phyloP scores from a whole-genome alignment of 148 eudicot genomes.

The Vaccinium myrtillus region DNA sequence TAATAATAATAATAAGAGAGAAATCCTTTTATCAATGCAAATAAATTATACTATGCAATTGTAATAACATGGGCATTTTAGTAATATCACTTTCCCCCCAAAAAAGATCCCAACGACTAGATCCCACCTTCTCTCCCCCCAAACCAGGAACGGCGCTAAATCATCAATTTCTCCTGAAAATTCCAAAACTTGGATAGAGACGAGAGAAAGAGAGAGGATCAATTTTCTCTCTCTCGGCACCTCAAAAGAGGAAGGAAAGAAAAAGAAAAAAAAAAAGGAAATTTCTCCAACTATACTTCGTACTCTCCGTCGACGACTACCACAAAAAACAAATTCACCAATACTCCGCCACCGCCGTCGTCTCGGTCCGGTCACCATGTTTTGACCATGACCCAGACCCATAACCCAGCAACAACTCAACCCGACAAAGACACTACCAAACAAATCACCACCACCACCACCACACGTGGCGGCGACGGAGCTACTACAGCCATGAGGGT shows the following conservation, averaged over 20 bases:
- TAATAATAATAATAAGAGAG: too few species aligned
- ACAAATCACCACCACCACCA: slow-evolving; percentile 19
- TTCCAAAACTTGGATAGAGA: neutral
- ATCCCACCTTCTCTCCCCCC: neutral
- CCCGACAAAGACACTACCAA: slow-evolving; percentile 18
- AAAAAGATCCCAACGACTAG: slow-evolving; percentile 19
- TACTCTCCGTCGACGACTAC: neutral
- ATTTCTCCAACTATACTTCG: neutral
- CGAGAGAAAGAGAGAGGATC: neutral
- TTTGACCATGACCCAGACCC: slow-evolving; percentile 33
- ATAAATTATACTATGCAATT: too few species aligned
- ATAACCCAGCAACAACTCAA: neutral
- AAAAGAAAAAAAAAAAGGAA: neutral
- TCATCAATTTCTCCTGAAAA: slow-evolving; percentile 6
- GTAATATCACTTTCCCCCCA: neutral
- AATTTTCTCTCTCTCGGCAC: neutral
- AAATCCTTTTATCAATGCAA: too few species aligned
- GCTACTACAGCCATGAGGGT: slow-evolving; percentile 69
- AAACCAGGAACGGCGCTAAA: slow-evolving; percentile 25
- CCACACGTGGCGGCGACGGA: slow-evolving; percentile 21
- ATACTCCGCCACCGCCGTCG: neutral
- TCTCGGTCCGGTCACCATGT: neutral
- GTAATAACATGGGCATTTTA: neutral
- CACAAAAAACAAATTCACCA: neutral
- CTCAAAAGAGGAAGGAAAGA: too few species aligned